Conservation (phyloP, 257 asterid genomes). For the Penstemon davidsonii region DNA sequence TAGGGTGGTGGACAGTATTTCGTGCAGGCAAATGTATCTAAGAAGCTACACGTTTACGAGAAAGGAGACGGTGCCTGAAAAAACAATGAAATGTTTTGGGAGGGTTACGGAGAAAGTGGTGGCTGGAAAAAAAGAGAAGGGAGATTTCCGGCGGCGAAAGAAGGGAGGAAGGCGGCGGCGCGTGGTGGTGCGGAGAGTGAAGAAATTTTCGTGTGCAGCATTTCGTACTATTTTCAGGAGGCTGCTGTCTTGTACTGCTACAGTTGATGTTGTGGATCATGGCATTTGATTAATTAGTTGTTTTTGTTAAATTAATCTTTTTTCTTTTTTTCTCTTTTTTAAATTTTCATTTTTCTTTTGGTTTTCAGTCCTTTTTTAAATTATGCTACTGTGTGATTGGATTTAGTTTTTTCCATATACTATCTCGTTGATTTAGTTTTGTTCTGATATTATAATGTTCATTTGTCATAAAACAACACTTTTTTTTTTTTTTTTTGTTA, state of each 20-base stretch:
- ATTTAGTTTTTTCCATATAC: too few species aligned
- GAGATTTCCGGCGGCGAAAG: conserved; percentile 20
- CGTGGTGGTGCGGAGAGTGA: conserved; percentile 40
- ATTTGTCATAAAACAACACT: too few species aligned
- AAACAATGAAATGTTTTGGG: conserved; percentile 53
- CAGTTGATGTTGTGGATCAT: conserved; percentile 50
- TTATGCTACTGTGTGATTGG: too few species aligned
- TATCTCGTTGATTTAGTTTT: too few species aligned
- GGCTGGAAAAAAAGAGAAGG: conserved; percentile 27
- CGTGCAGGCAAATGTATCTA: conserved; percentile 65
- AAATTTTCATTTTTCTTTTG: neutral
- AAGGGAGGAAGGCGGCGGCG: conserved; percentile 27
- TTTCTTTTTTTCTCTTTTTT: neutral
- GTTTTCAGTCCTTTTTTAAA: too few species aligned
- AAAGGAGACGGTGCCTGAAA: conserved; percentile 58
- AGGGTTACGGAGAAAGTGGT: conserved; percentile 47
- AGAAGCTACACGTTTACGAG: conserved; percentile 69
- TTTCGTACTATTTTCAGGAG: conserved; percentile 45
- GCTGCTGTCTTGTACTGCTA: conserved; percentile 52
- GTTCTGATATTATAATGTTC: too few species aligned
- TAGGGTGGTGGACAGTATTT: conserved; percentile 53
- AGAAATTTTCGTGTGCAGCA: conserved; percentile 48
- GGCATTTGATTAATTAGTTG: neutral
- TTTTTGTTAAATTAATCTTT: neutral
- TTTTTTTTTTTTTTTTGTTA: too few species aligned